These are phyloP conservation scores for Paramecium biaurelia DNA, from an alignment of 73 alveolate genomes.

Conservation along the genomic window DNA sequence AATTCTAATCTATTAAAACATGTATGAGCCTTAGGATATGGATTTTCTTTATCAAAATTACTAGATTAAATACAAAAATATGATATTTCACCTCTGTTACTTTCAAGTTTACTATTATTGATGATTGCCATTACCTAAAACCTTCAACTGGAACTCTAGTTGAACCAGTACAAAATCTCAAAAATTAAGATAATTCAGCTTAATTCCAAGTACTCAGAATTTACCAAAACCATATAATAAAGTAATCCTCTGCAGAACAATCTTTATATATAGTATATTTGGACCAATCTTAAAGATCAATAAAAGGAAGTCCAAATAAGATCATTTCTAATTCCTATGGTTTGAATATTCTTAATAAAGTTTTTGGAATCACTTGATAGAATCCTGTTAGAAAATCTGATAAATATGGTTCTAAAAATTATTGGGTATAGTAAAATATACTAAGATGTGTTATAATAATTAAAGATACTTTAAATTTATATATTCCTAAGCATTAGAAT, in stretches of 20 bases:
- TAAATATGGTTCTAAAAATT: slow-evolving; percentile 56
- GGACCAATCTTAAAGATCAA: slow-evolving; percentile 91
- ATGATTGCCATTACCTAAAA: slow-evolving; percentile 63
- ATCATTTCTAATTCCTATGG: slow-evolving; percentile 88
- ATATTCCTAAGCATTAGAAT: neutral
- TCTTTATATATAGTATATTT: slow-evolving; percentile 83
- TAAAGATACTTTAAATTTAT: neutral
- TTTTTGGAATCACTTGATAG: slow-evolving; percentile 79
- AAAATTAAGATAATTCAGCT: slow-evolving; percentile 80
- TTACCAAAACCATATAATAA: slow-evolving; percentile 85
- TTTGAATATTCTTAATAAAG: slow-evolving; percentile 73
- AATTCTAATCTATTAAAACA: slow-evolving; percentile 95
- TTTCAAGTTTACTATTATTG: slow-evolving; percentile 65
- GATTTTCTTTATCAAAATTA: slow-evolving; percentile 69
- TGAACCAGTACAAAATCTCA: slow-evolving; percentile 95
- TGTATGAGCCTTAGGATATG: slow-evolving; percentile 94
- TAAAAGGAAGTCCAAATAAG: slow-evolving; percentile 87
- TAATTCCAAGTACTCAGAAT: slow-evolving; percentile 74
- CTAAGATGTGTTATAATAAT: neutral
- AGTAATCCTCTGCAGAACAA: slow-evolving; percentile 69
- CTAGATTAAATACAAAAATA: slow-evolving; percentile 79
- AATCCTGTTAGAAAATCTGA: slow-evolving; percentile 82
- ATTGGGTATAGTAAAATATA: slow-evolving; percentile 59
- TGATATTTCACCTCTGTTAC: slow-evolving; percentile 89
- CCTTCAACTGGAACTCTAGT: slow-evolving; percentile 95